Evolutionary conservation across 192 early-diverging fungal species (phyloP), one percentile per base, ranked within the genome.

Genomic region (Chytriomyces confervae): DNA sequence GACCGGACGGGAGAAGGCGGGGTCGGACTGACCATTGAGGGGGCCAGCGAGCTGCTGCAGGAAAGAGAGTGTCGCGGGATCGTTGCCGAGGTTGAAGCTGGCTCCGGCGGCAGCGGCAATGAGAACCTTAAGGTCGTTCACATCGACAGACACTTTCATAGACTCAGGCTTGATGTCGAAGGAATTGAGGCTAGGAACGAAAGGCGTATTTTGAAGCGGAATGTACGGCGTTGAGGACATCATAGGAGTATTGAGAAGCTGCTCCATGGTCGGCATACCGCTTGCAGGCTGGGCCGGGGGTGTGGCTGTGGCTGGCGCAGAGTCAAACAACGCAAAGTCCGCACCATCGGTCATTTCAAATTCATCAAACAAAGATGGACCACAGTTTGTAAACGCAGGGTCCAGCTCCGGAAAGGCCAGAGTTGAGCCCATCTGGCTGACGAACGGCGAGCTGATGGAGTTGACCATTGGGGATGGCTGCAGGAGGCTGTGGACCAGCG

Each of bases 201-300:
- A 76, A 7, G 74, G 74, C 64, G 74, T 76, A 23, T 10, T 9
- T 51, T 76, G 74, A 3, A 76, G 50, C 11, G 74, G 74, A 76
- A 76, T 76, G 43, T 50, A 50, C 8, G 74, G 74, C 11, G 74
- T 76, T 43, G 23, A 44, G 29, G 20, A 18, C 44, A 76, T 62
- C 23, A 49, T 57, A 13, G 53, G 53, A 13, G 53, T 57, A 20
- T 57, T 57, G 53, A 57, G 20, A 57, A 57, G 13, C 53, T 57
- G 53, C 53, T 57, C 53, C 53, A 57, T 57, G 13, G 53, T 57
- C 53, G 53, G 20, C 13, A 57, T 20, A 57, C 53, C 53, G 3
- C 16, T 20, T 13, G 53, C 53, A 3, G 53, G 53, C 3, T 13
- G 16, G 3, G 2, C 53, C 3, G 53, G 53, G 3, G 53, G 53